Evolutionary conservation across 2,329 filamentous ascomycete species (phyloP), one percentile per base, ranked within the genome.

Genomic region (Aulographum hederae): DNA sequence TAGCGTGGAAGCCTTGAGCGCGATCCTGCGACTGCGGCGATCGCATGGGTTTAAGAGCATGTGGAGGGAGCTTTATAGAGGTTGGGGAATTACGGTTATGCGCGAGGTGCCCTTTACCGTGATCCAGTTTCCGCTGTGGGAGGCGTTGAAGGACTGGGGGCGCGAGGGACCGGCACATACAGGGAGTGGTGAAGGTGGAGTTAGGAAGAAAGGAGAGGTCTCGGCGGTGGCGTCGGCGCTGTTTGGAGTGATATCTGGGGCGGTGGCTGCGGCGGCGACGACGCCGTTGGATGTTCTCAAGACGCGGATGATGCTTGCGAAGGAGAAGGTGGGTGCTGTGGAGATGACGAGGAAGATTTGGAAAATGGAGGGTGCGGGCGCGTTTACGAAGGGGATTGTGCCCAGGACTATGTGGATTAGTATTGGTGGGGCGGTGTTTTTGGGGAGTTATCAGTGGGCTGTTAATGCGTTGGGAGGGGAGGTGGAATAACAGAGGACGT

Each of bases 51-150:
- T 61, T 36, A 39, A 42, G 38, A 58, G 72, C 17, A 78, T 95
- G 30, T 73, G 80, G 65, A 61, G 69, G 38, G 85, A 94, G 56
- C 56, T 98, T 34, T 98, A 98, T 54, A 67, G 89, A 21, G 89
- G 91, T 2, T 93, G 84, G 67, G 69, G 73, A 13, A 84, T 95
- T 43, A 98, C 89, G 2, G 75, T 98, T 32, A 77, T 94, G 58
- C 73, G 89, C 36, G 89, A 98, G 61, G 85, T 98, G 38, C 89
- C 89, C 3, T 98, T 98, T 47, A 95, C 91, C 3, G 75, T 94
- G 6, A 78, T 98, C 39, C 89, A 98, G 55, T 98, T 98, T 51
- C 89, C 89, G 28, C 66, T 98, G 39, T 98, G 89, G 89, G 89
- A 98, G 57, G 73, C 67, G 4, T 69, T 95, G 65, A 95, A 94